phyloP scores from a whole-genome alignment of 2,329 filamentous ascomycete species.

The Ophiocordyceps unilateralis region DNA sequence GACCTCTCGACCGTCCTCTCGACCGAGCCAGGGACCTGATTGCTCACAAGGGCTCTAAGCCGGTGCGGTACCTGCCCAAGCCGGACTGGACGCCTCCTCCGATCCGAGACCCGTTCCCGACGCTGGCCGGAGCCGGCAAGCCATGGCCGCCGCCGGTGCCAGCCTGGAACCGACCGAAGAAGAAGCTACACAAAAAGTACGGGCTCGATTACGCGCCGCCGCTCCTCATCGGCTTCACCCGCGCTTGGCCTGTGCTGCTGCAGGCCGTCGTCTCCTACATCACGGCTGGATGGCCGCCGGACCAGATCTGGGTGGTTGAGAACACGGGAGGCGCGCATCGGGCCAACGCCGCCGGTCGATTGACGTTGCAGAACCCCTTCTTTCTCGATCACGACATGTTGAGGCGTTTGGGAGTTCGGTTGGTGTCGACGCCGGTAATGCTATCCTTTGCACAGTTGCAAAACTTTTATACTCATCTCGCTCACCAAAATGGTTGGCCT shows the following conservation, averaged over 20 bases:
- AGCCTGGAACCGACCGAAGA: conserved; percentile 22
- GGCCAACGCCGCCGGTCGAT: conserved; percentile 28
- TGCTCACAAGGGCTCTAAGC: too few species aligned
- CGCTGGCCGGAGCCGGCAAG: conserved; percentile 15
- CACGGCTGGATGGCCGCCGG: conserved; percentile 38
- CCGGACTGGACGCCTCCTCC: conserved; percentile 18
- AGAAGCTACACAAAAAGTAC: conserved; percentile 20
- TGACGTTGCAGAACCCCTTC: conserved; percentile 37
- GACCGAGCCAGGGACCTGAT: neutral
- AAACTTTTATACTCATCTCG: conserved; percentile 32
- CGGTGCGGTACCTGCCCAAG: conserved; percentile 12
- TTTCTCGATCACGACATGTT: conserved; percentile 35
- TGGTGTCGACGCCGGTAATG: conserved; percentile 32
- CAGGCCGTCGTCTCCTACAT: conserved; percentile 40
- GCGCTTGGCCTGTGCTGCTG: conserved; percentile 35
- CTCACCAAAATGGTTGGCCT: conserved; percentile 24
- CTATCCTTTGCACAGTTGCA: conserved; percentile 37
- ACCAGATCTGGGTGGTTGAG: conserved; percentile 39
- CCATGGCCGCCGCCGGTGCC: conserved; percentile 21
- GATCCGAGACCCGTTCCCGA: conserved; percentile 24
- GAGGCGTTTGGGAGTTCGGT: conserved; percentile 30
- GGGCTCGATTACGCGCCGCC: conserved; percentile 24
- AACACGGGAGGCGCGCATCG: conserved; percentile 36
- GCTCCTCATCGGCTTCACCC: conserved; percentile 41
- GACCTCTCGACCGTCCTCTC: neutral